Evolutionary conservation across 2,329 filamentous ascomycete genomes (phyloP), one percentile per base, ranked within the genome.

Genomic region (Ceratocystis papillata): DNA sequence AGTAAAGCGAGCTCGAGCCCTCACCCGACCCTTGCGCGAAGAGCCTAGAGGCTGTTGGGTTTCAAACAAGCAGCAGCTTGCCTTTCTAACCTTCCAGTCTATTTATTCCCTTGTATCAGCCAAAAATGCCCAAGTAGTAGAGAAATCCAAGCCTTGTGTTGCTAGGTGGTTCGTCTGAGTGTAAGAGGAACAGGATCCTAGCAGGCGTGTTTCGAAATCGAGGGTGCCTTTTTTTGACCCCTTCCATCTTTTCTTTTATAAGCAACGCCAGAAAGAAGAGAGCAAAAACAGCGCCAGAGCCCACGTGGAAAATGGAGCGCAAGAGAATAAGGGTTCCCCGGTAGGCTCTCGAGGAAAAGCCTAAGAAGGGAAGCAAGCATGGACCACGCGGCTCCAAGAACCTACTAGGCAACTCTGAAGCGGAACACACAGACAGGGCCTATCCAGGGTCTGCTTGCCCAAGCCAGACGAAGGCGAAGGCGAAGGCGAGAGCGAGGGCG

Each of bases 41-140:
- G n/a, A 33, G 28, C 55, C 55, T 37, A 37, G 55, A 59, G 55
- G 55, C 55, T 59, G 28, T 37, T 30, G 55, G 55, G 55, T 59
- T 59, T 59, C 55, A 59, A 59, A 59, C 55, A 59, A 59, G 20
- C 25, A 33, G 55, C 30, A 33, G 55, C 12, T 30, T 17, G 25
- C 28, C 15, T 17, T 59, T 17, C 55, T 20, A n/a, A 41, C 12
- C 8, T 10, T 37, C 3, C n/a, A 6, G 30, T 59, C 55, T 59
- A 59, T 59, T 59, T 59, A 59, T 59, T 59, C 17, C 55, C 55
- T 59, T 59, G 55, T 59, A 22, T 59, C 55, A 59, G 55, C 28
- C 30, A 30, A 59, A 53, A 25, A n/a, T 25, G n/a, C n/a, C 25
- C 15, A 30, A 22, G 15, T 4, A 20, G 6, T 59, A 25, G n/a